A percentile compares a stretch with the other conserved stretches of the same genome.
phyloP scores from a whole-genome alignment of 805 yeast species.

The Spathaspora sp. region DNA sequence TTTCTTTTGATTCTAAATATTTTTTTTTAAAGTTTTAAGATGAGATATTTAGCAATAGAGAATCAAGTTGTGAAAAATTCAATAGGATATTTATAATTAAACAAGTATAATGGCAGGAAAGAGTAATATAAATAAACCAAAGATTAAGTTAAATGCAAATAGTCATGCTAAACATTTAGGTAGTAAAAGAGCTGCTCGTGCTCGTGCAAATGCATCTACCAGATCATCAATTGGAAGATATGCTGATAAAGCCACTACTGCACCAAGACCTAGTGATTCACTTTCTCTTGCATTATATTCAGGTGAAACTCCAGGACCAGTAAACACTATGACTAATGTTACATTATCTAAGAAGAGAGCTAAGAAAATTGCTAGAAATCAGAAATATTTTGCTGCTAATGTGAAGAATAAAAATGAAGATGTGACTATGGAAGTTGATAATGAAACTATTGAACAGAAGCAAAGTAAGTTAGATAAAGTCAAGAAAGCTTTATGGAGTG shows the following conservation, averaged over 20 bases:
- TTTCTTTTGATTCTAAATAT: background rate
- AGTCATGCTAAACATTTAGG: conserved; percentile 49
- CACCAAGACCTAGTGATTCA: conserved; percentile 41
- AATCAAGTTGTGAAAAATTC: background rate
- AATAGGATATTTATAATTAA: background rate
- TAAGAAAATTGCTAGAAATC: conserved; percentile 75
- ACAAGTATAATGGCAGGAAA: conserved; percentile 23
- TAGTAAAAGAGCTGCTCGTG: conserved; percentile 53
- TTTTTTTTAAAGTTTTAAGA: conserved; percentile 1
- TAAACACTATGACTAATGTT: conserved; percentile 45
- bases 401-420: conserved; percentile 38
- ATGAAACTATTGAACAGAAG: conserved; percentile 16
- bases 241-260: conserved; percentile 30
- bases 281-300: conserved; percentile 43
- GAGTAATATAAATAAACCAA: conserved; percentile 80
- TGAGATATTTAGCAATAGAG: background rate
- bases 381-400: conserved; percentile 64
- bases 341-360: conserved; percentile 76
- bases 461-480: conserved; percentile 42
- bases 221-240: conserved; percentile 42
- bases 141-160: conserved; percentile 49
- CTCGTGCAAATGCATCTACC: conserved; percentile 36
- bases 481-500: conserved; percentile 68
- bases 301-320: conserved; percentile 28
- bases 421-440: conserved; percentile 45